phyloP scores from a whole-genome alignment of 345 rosid genomes.

The Cardamine chenopodiifolia region DNA sequence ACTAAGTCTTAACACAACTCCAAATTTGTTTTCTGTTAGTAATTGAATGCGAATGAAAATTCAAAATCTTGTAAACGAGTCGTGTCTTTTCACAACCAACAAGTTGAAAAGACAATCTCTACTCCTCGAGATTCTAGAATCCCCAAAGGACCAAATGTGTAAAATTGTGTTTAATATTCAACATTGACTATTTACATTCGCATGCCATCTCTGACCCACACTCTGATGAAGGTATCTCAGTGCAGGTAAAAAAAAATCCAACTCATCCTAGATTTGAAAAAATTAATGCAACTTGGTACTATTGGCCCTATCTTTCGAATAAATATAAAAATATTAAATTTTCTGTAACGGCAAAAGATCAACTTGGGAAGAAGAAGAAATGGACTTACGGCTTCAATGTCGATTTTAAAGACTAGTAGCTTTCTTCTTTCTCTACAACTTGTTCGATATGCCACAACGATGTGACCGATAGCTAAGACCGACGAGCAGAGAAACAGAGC shows the following conservation, averaged over 20 bases:
- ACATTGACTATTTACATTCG: constrained; percentile 35
- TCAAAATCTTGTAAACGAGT: neutral
- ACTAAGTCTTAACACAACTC: constrained; percentile 17
- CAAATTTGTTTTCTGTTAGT: constrained; percentile 3
- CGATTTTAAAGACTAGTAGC: constrained; percentile 90
- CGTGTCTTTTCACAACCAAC: neutral
- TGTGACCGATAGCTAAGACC: constrained; percentile 68
- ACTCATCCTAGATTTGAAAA: constrained; percentile 26
- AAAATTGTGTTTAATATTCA: constrained; percentile 5
- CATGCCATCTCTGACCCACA: constrained; percentile 36
- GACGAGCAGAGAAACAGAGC: constrained; percentile 71
- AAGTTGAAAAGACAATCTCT: neutral
- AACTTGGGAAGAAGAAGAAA: constrained; percentile 2
- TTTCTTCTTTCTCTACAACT: constrained; percentile 92
- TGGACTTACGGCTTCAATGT: constrained; percentile 91
- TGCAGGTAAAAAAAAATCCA: constrained; percentile 5
- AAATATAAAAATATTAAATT: constrained; percentile 4
- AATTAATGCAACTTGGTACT: constrained; percentile 27
- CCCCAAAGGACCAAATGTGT: constrained; percentile 5
- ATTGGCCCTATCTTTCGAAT: constrained; percentile 41
- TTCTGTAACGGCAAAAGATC: constrained; percentile 26
- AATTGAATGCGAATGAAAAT: neutral
- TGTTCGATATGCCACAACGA: constrained; percentile 75
- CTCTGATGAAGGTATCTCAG: constrained; percentile 16
- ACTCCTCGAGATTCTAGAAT: constrained; percentile 26